Evolutionary conservation across 192 early-diverging fungal genomes (phyloP).

Genomic region (Coemansia sp.): DNA sequence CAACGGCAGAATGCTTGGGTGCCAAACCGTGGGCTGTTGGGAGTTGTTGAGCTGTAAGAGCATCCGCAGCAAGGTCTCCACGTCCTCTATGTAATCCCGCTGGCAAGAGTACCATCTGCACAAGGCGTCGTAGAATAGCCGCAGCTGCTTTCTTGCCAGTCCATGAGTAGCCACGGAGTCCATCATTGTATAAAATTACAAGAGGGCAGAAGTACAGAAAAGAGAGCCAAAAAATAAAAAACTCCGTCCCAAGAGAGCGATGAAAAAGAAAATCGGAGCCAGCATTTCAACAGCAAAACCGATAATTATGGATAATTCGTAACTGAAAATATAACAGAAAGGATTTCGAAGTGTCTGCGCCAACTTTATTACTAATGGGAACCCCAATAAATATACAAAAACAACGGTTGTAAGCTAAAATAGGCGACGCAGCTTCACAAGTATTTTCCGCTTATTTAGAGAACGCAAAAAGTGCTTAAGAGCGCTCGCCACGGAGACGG

Average conservation of each 20-base stretch:
- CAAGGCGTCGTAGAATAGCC: conserved; percentile 22
- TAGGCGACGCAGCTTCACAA: neutral
- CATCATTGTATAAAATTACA: neutral
- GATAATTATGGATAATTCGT: conserved; percentile 13
- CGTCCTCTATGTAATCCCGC: conserved; percentile 17
- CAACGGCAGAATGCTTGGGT: conserved; percentile 30
- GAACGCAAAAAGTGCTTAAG: conserved; percentile 50
- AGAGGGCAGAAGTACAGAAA: conserved; percentile 1
- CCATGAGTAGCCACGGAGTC: neutral
- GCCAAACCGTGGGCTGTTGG: conserved; percentile 46
- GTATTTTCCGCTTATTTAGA: neutral
- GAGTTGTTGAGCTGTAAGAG: conserved; percentile 40
- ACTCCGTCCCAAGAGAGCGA: too few relatives aligned
- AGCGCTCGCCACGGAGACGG: conserved; percentile 89
- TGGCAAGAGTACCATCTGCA: conserved; percentile 44
- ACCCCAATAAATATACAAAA: conserved; percentile 10
- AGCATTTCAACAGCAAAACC: neutral
- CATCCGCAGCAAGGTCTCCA: conserved; percentile 28
- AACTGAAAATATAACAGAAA: neutral
- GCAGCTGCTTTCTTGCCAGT: conserved; percentile 5
- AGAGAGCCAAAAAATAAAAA: neutral
- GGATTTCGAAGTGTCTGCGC: neutral
- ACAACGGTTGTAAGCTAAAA: conserved; percentile 5
- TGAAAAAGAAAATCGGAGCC: neutral
- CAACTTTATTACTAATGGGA: conserved; percentile 2